These are phyloP conservation scores for Rubus idaeus DNA, from an alignment of 306 rosid species.

Conservation along the genomic window DNA sequence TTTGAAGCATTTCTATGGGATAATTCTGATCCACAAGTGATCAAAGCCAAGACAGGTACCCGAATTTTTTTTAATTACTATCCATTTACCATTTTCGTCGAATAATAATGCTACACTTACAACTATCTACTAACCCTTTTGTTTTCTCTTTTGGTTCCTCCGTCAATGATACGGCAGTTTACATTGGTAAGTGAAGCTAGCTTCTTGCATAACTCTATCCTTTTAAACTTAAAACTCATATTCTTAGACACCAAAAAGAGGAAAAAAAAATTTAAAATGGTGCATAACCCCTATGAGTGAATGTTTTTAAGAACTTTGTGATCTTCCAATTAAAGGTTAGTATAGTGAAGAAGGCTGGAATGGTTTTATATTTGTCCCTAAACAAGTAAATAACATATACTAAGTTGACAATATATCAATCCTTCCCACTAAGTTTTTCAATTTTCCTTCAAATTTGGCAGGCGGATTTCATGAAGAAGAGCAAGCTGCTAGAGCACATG, in stretches of 20 bases:
- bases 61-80: neutral
- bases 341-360: neutral
- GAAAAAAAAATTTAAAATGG: too few species aligned
- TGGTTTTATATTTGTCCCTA: neutral
- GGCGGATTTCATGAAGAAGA: conserved; percentile 28
- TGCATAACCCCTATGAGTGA: too few species aligned
- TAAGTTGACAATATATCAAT: neutral
- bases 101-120: neutral
- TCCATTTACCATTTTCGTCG: neutral
- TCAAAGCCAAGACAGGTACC: conserved; percentile 30
- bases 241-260: too few species aligned
- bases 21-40: conserved; percentile 6
- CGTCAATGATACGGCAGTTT: conserved; percentile 22
- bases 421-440: neutral
- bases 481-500: conserved; percentile 44
- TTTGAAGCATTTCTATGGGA: conserved; percentile 45
- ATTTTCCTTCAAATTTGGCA: neutral
- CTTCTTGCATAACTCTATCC: neutral
- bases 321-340: too few species aligned
- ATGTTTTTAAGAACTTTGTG: neutral
- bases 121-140: conserved; percentile 3
- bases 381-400: neutral
- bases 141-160: conserved; percentile 5
- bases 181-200: conserved; percentile 35
- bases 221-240: neutral